Evolutionary conservation across 192 early-diverging fungal species (phyloP).

Genomic region (Geranomyces variabilis): DNA sequence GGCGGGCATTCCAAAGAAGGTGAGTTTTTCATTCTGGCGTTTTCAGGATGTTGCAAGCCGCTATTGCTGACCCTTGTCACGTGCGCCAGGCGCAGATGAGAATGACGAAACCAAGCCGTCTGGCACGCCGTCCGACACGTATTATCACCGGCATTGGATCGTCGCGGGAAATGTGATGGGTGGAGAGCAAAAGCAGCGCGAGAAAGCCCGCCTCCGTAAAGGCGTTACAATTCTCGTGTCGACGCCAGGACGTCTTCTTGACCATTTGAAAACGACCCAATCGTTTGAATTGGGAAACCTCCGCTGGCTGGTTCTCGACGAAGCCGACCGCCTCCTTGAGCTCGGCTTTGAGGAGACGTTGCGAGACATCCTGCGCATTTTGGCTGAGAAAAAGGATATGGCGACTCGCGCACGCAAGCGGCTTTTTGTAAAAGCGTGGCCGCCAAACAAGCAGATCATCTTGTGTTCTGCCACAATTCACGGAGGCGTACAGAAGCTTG

Average conservation of each 20-base stretch:
- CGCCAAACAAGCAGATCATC: constrained; percentile 48
- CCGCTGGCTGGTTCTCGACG: constrained; percentile 96
- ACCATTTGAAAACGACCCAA: constrained; percentile 84
- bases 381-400: constrained; percentile 34
- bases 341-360: constrained; percentile 77
- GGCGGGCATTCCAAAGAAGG: not conserved
- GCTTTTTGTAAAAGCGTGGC: constrained; percentile 41
- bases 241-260: constrained; percentile 95
- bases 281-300: constrained; percentile 83
- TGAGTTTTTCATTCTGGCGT: no score
- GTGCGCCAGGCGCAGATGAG: constrained; percentile 69
- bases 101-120: constrained; percentile 50
- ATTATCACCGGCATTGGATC: constrained; percentile 77
- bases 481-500: constrained; percentile 81
- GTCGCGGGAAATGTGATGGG: constrained; percentile 82
- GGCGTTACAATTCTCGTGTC: constrained; percentile 90
- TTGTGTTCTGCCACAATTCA: constrained; percentile 91
- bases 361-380: constrained; percentile 46
- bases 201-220: constrained; percentile 78
- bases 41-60: not conserved
- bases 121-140: no score
- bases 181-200: constrained; percentile 89
- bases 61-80: no score
- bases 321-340: constrained; percentile 95
- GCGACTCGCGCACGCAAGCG: constrained; percentile 23